A percentile compares a stretch with the other conserved stretches of the same genome.
These are phyloP conservation scores for Arthrocladium fulminans DNA, from an alignment of 2,329 filamentous ascomycete species.

Conservation along the genomic window DNA sequence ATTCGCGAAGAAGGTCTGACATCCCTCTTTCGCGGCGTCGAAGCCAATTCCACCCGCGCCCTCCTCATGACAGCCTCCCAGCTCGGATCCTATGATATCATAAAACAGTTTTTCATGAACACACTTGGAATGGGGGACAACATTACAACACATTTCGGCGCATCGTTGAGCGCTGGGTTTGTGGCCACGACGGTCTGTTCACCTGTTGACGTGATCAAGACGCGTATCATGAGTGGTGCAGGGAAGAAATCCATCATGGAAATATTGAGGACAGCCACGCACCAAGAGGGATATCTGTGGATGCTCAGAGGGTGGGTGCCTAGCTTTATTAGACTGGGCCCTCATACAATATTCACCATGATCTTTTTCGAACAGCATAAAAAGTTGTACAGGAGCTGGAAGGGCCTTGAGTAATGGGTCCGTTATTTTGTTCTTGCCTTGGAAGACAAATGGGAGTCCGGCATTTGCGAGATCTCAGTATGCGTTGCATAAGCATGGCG, in stretches of 20 bases:
- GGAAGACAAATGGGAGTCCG: too few species aligned
- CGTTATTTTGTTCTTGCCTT: too few species aligned
- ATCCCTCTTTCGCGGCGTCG: slow-evolving; percentile 69
- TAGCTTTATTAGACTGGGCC: slow-evolving; percentile 57
- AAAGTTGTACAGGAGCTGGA: slow-evolving; percentile 47
- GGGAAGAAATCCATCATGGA: slow-evolving; percentile 36
- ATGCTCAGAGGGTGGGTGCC: slow-evolving; percentile 60
- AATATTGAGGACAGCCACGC: slow-evolving; percentile 46
- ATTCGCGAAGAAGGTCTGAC: slow-evolving; percentile 68
- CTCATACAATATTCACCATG: slow-evolving; percentile 59
- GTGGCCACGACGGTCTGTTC: slow-evolving; percentile 60
- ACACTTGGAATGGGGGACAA: slow-evolving; percentile 46
- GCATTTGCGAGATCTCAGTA: too few species aligned
- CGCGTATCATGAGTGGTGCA: slow-evolving; percentile 53
- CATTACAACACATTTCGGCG: slow-evolving; percentile 53
- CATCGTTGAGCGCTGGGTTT: slow-evolving; percentile 55
- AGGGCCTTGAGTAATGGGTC: slow-evolving; percentile 26
- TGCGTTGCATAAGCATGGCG: neutral
- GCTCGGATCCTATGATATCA: slow-evolving; percentile 54
- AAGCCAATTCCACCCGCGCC: slow-evolving; percentile 54
- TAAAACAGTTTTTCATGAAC: slow-evolving; percentile 50
- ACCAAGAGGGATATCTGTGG: slow-evolving; percentile 52
- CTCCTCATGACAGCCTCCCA: slow-evolving; percentile 60
- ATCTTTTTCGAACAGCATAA: slow-evolving; percentile 61
- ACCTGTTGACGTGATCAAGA: slow-evolving; percentile 60